Evolutionary conservation across 306 rosid species (phyloP).

Genomic region (Cicer chorassanicum): DNA sequence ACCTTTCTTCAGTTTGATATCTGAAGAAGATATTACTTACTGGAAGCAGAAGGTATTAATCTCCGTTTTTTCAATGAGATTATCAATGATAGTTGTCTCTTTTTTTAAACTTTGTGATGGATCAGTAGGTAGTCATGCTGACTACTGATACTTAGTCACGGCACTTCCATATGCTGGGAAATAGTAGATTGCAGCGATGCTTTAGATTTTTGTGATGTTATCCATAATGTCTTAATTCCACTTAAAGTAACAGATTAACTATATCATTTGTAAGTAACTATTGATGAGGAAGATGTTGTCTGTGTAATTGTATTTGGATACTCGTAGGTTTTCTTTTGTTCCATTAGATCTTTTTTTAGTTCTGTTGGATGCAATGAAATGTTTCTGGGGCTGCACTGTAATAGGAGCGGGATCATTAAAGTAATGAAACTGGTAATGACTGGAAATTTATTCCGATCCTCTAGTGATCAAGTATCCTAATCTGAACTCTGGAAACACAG

Average conservation of each 20-base stretch:
- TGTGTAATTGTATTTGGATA: conserved; percentile 8
- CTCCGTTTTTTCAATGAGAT: conserved; percentile 26
- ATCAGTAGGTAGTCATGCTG: conserved; percentile 24
- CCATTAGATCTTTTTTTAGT: conserved; percentile 26
- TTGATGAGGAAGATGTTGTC: conserved; percentile 23
- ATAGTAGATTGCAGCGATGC: background rate
- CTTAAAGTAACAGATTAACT: background rate
- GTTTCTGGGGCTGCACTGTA: conserved; percentile 13
- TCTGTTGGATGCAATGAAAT: conserved; percentile 14
- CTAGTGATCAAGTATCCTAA: conserved; percentile 4
- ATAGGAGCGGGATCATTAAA: background rate
- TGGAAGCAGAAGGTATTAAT: conserved; percentile 81
- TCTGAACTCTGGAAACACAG: background rate
- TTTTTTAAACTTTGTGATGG: background rate
- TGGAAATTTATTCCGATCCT: background rate
- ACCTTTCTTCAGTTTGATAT: conserved; percentile 73
- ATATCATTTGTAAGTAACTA: conserved; percentile 21
- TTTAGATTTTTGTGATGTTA: conserved; percentile 22
- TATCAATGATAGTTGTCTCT: conserved; percentile 14
- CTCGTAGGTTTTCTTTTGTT: conserved; percentile 23
- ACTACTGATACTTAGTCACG: conserved; percentile 9
- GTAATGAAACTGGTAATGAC: conserved; percentile 1
- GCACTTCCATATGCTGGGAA: conserved; percentile 17
- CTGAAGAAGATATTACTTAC: conserved; percentile 69
- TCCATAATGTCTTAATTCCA: conserved; percentile 17